These are phyloP conservation scores for Dicorynia guianensis DNA, from an alignment of 306 rosid species.

Conservation along the genomic window DNA sequence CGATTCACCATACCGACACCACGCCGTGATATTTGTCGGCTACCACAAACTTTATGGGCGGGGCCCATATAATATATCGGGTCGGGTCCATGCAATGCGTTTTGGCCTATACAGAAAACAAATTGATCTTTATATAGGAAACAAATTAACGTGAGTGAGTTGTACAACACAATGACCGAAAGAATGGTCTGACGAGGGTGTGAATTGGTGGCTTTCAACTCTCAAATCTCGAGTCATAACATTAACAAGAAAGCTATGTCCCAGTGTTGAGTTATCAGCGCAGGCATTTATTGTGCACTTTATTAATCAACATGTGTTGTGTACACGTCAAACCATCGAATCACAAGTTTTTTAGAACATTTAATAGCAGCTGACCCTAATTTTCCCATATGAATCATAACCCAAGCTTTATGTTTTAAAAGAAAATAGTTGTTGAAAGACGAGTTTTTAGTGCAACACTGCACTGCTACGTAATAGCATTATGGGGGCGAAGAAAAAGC, in stretches of 20 bases:
- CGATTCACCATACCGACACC: not conserved
- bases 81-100: not conserved
- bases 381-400: conserved; percentile 5
- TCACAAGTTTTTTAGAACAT: conserved; percentile 31
- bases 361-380: conserved; percentile 10
- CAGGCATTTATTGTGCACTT: conserved; percentile 51
- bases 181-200: not conserved
- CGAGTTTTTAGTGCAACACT: too few relatives aligned
- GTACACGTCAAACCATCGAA: conserved; percentile 33
- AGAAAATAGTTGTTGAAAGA: conserved; percentile 40
- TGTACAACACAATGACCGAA: too few relatives aligned
- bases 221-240: conserved; percentile 54
- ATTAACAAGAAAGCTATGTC: conserved; percentile 53
- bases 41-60: too few relatives aligned
- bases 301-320: conserved; percentile 44
- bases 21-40: too few relatives aligned
- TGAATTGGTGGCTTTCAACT: conserved; percentile 11
- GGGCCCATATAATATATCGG: not conserved
- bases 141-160: too few relatives aligned
- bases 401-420: conserved; percentile 38
- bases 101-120: too few relatives aligned
- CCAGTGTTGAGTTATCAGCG: conserved; percentile 63
- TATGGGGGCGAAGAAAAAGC: not conserved
- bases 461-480: not conserved
- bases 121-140: too few relatives aligned